A percentile compares a stretch with the other conserved stretches of the same genome.
Conservation (phyloP, 306 rosid genomes). For the Cucurbita argyrosperma region DNA sequence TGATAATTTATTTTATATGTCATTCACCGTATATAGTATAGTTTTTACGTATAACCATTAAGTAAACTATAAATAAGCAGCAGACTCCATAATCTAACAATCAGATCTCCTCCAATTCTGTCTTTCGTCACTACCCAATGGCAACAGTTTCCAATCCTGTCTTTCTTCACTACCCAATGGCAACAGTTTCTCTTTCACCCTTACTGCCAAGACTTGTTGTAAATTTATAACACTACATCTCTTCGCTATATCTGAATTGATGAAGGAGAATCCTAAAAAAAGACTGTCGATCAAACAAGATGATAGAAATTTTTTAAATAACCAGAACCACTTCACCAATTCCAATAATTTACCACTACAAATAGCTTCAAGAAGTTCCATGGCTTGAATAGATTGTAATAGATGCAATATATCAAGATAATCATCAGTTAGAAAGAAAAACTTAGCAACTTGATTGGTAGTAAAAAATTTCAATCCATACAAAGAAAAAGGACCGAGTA, state of each 20-base stretch:
- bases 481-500: not conserved
- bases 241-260: not conserved
- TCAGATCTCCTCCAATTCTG: no score
- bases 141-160: no score
- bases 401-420: conserved; percentile 1
- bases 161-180: no score
- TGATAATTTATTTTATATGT: no score
- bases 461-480: not conserved
- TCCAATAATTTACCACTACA: not conserved
- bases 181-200: no score
- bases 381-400: not conserved
- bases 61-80: no score
- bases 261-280: not conserved
- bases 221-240: not conserved
- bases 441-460: not conserved
- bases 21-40: no score
- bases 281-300: not conserved
- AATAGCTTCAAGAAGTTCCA: not conserved
- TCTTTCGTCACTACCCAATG: no score
- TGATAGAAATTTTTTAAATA: not conserved
- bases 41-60: no score
- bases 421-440: not conserved
- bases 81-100: no score
- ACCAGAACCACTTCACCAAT: not conserved
- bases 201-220: not conserved